Evolutionary conservation across 78 protist genomes (phyloP).

Genomic region (Reticulomyxa filosa): DNA sequence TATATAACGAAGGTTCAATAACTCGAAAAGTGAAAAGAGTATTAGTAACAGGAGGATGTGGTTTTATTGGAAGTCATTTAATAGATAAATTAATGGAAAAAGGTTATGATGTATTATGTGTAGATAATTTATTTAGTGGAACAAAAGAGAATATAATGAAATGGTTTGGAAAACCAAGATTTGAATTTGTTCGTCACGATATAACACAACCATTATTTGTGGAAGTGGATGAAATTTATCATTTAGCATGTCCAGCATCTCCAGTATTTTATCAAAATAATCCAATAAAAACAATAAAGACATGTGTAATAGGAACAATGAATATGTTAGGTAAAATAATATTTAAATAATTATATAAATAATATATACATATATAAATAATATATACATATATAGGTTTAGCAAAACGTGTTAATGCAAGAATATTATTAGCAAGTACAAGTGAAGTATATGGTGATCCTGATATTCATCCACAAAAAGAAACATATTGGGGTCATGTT

Average conservation of each 20-base stretch:
- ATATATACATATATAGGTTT: no score
- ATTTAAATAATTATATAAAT: no score
- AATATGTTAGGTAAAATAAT: slow-evolving; percentile 19
- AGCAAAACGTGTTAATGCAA: background rate
- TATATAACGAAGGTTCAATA: background rate
- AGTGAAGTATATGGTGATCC: slow-evolving; percentile 17
- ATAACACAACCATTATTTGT: slow-evolving; percentile 1
- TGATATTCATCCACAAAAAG: slow-evolving; percentile 8
- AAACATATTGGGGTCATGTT: slow-evolving; percentile 12
- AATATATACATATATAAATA: no score
- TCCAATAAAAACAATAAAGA: slow-evolving; percentile 16
- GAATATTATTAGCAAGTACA: background rate
- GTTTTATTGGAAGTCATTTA: slow-evolving; percentile 14
- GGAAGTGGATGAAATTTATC: slow-evolving; percentile 17
- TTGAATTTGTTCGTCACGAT: slow-evolving; percentile 21
- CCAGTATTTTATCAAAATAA: slow-evolving; percentile 8
- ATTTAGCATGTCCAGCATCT: slow-evolving; percentile 16
- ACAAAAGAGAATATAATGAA: background rate
- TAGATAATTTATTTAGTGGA: slow-evolving; percentile 11
- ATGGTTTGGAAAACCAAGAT: background rate
- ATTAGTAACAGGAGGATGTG: slow-evolving; percentile 15
- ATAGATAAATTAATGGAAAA: background rate
- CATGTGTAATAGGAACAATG: slow-evolving; percentile 12
- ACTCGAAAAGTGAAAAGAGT: background rate
- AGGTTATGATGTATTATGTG: slow-evolving; percentile 3